Base-by-base conservation (phyloP, 2,329 filamentous ascomycete species). In the Botrytis pseudocinerea region DNA sequence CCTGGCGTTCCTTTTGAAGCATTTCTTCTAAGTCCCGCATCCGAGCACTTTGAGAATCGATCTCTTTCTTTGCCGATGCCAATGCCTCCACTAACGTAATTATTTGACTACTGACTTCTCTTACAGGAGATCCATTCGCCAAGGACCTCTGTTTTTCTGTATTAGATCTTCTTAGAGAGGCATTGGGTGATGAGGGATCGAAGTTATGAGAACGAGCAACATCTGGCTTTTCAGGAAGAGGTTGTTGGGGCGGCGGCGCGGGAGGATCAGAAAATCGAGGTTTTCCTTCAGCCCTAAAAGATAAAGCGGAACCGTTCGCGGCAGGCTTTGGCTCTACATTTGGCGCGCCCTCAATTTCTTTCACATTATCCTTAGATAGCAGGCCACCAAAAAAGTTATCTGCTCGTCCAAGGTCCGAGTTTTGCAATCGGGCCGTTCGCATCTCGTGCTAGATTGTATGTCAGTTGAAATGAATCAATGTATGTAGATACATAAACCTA, bases 181-280 rank as follows among this genome's bases (percentile, higher is more conserved):
- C 46, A 12, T n/a, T 66, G 0, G 91, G 89, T 61, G 90, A 70
- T 4, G 57, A 48, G 32, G 66, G 59, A 62, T 73, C 66, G 0
- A 87, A 79, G 35, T 82, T 83, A 46, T 84, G 83, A 61, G 81
- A 83, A 78, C 83, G 86, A 73, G 82, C 85, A 25, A 87, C 89
- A 82, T 97, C 94, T 0, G 95, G 95, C 81, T 98, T 98, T 80
- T 98, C 95, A 1, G 95, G 95, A 9, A 98, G 85, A 22, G 95
- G 95, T 78, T 97, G 95, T 78, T 97, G 94, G 42, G 95, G 95
- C 40, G 95, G 95, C 12, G 95, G 95, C 35, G 95, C 95, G 6
- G 95, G 95, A 69, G 95, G 95, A 73, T 98, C 95, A 1, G 93
- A 96, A 81, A 98, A 98, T 70, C 94, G 89, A 7, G 93, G 89